Conservation (phyloP, 2,329 filamentous ascomycete species). For the Gaeumannomyces tritici region DNA sequence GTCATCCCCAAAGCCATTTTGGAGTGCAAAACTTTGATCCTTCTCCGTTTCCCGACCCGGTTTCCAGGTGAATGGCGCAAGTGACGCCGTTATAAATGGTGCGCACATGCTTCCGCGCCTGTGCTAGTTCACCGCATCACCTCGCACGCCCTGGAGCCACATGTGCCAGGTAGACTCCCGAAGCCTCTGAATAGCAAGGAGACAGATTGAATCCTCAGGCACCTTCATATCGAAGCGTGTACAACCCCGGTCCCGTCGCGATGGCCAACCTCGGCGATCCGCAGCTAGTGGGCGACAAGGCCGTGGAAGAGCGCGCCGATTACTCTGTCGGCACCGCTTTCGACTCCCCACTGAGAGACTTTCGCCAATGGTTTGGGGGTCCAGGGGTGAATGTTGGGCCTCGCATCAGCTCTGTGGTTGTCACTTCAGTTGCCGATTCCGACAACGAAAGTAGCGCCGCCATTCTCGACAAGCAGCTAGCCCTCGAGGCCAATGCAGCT, state of each 20-base stretch:
- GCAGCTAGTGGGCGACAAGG: neutral
- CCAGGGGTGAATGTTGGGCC: constrained; percentile 33
- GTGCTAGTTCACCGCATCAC: too few species aligned
- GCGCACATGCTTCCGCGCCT: too few species aligned
- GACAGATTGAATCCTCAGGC: too few species aligned
- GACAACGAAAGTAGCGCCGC: constrained; percentile 35
- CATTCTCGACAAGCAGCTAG: constrained; percentile 58
- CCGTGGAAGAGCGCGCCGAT: neutral
- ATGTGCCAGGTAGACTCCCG: too few species aligned
- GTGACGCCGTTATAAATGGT: too few species aligned
- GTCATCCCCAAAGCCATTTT: neutral
- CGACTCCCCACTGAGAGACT: neutral
- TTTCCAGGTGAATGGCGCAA: neutral
- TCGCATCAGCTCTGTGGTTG: constrained; percentile 38
- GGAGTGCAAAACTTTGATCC: neutral
- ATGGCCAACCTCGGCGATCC: neutral
- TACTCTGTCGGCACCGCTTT: neutral
- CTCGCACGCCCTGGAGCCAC: too few species aligned
- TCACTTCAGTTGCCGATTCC: constrained; percentile 21
- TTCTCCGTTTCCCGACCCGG: neutral
- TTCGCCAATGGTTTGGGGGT: constrained; percentile 24
- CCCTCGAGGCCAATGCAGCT: constrained; percentile 62
- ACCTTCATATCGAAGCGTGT: neutral
- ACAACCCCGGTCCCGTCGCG: neutral
- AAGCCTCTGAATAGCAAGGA: too few species aligned